Evolutionary conservation across 2,329 filamentous ascomycete genomes (phyloP).

Genomic region (Cadophora gregata): DNA sequence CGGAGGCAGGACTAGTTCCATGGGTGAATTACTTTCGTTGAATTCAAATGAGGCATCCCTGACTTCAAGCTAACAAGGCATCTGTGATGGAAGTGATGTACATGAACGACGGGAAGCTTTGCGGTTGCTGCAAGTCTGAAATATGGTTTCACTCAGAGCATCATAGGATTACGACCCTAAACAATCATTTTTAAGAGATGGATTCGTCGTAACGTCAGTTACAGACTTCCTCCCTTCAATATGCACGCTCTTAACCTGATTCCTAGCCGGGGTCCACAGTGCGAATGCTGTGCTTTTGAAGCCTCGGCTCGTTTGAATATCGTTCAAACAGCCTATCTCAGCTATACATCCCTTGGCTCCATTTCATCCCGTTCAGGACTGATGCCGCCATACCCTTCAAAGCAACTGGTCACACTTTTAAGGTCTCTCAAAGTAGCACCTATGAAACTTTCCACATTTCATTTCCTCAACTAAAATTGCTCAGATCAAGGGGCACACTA

Average conservation of each 20-base stretch:
- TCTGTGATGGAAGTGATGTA: background rate
- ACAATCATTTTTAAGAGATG: background rate
- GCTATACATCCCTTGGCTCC: background rate
- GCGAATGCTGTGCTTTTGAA: background rate
- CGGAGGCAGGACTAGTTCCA: background rate
- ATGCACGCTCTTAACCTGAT: background rate
- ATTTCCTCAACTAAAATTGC: conserved; percentile 46
- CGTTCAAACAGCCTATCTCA: background rate
- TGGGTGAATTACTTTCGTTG: background rate
- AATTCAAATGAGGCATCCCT: background rate
- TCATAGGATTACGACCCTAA: background rate
- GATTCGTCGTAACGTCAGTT: too few species aligned
- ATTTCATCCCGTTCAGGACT: background rate
- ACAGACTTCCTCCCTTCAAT: background rate
- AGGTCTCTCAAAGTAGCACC: conserved; percentile 1
- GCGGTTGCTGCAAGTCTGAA: background rate
- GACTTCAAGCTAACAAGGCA: background rate
- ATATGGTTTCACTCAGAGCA: background rate
- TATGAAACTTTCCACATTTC: background rate
- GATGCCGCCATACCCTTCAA: background rate
- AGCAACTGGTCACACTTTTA: conserved; percentile 1
- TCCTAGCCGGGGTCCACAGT: background rate
- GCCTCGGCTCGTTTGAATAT: background rate
- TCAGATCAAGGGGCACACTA: conserved; percentile 89
- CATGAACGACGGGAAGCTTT: too few species aligned